Percentiles rank a stretch among this genome's conserved stretches.
Conservation (phyloP, 2,329 filamentous ascomycete genomes). For the Neonectria hederae region DNA sequence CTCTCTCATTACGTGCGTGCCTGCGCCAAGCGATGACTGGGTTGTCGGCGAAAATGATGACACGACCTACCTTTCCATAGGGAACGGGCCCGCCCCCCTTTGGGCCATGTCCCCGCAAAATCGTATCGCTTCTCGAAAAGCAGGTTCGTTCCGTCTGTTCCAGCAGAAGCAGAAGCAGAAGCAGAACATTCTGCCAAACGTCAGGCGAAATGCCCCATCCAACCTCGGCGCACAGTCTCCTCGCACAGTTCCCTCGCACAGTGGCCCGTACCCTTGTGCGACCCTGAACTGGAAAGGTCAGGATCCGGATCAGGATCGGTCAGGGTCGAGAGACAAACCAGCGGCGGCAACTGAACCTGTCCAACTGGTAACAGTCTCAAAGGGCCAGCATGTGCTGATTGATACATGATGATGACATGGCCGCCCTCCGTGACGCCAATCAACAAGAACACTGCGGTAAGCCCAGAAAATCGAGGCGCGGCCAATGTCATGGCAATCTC, state of each 20-base stretch:
- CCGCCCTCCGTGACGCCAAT: constrained; percentile 26
- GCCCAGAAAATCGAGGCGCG: constrained; percentile 14
- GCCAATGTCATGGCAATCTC: constrained; percentile 33
- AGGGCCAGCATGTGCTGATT: constrained; percentile 36
- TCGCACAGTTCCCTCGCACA: constrained; percentile 7
- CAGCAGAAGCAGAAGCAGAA: not conserved
- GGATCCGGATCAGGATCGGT: constrained; percentile 3
- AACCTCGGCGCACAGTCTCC: constrained; percentile 13
- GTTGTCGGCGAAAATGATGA: constrained; percentile 35
- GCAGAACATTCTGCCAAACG: not conserved
- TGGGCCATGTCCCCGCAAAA: constrained; percentile 9
- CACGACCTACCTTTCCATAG: constrained; percentile 28
- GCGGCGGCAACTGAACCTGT: not conserved
- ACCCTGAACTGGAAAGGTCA: constrained; percentile 8
- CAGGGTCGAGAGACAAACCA: constrained; percentile 7
- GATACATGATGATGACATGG: constrained; percentile 42
- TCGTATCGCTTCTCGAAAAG: constrained; percentile 4
- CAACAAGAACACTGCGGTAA: constrained; percentile 24
- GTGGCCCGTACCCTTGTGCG: not conserved
- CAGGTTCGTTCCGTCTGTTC: not conserved
- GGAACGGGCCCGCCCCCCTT: constrained; percentile 17
- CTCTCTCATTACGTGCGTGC: constrained; percentile 19
- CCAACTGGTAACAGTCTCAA: constrained; percentile 11
- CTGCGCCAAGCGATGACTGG: constrained; percentile 34
- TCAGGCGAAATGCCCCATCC: constrained; percentile 1